These are phyloP conservation scores for Choiromyces venosus DNA, from an alignment of 495 filamentous ascomycete species.

Conservation along the genomic window DNA sequence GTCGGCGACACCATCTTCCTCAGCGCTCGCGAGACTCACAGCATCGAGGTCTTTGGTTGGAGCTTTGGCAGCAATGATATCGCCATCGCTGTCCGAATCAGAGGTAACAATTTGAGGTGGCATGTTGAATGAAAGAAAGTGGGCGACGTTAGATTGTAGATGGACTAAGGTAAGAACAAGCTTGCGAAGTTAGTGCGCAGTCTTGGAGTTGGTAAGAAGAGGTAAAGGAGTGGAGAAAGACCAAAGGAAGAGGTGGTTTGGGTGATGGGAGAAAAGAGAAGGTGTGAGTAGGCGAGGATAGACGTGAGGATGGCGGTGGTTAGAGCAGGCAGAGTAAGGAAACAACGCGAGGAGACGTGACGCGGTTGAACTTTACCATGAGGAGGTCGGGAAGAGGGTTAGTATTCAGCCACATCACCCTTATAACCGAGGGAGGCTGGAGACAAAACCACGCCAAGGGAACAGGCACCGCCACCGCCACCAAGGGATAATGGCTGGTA, in stretches of 20 bases:
- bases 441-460: too few relatives aligned
- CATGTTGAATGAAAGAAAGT: conserved; percentile 5
- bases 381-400: neutral
- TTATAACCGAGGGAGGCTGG: too few relatives aligned
- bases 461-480: too few relatives aligned
- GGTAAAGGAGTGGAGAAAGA: neutral
- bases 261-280: neutral
- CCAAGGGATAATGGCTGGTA: too few relatives aligned
- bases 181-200: neutral
- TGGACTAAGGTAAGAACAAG: neutral
- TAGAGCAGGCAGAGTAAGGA: neutral
- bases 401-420: neutral
- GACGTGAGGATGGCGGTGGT: neutral
- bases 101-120: conserved; percentile 32
- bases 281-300: neutral
- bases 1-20: conserved; percentile 28
- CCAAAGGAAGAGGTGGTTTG: neutral
- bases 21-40: conserved; percentile 1
- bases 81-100: conserved; percentile 36
- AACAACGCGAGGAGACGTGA: conserved; percentile 5
- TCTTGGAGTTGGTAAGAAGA: neutral
- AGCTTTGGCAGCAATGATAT: conserved; percentile 33
- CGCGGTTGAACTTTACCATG: neutral
- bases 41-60: conserved; percentile 20
- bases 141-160: neutral